Base-by-base conservation (phyloP, 805 yeast species). In the Saccharomycopsis oosterbeekiorum region DNA sequence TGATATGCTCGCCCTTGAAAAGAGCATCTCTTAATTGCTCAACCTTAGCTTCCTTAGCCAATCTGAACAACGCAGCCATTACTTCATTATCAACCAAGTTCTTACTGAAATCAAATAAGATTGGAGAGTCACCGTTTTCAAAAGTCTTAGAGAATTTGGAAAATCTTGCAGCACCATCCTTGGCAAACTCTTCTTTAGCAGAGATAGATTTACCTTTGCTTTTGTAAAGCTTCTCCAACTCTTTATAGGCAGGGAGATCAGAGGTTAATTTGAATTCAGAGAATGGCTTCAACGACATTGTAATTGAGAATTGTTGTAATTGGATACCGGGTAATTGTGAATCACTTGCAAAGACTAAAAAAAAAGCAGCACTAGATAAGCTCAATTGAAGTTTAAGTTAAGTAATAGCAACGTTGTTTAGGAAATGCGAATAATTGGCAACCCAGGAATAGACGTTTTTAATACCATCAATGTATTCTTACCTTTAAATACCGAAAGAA, bases 41-140 rank as follows among this genome's bases (percentile, higher is more conserved):
- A 68, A 94, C 92, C 60, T 85, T 82, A 67, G 97, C 92, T 76
- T 94, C 96, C 73, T 85, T 83, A 68, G 98, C 98, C 71, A 94
- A 83, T 70, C 83, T 80, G 65, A 89, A 65, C 73, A 94, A 83
- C 59, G 83, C 74, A 40, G 75, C 68, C 68, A 89, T 75, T 71
- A 93, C 83, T 71, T 89, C 90, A 67, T 91, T 97, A 73, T 91
- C 86, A 72, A 94, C 80, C 74, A 94, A 80, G 77, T 94, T 94
- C 83, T 94, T 94, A 69, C 97, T 89, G 81, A 86, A 94, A 75
- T 94, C 99, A 71, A 93, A 94, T 69, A 93, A 77, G 72, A 94
- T 88, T 78, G 91, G 79, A 61, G 96, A 88, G 6, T 58, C 58
- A 56, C 87, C 90, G 72, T 93, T 97, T 69, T 78, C 78, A 76